A percentile compares a stretch with the other conserved stretches of the same genome.
These are phyloP conservation scores for Silene noctiflora DNA, from an alignment of 179 eudicot species.

Conservation along the genomic window DNA sequence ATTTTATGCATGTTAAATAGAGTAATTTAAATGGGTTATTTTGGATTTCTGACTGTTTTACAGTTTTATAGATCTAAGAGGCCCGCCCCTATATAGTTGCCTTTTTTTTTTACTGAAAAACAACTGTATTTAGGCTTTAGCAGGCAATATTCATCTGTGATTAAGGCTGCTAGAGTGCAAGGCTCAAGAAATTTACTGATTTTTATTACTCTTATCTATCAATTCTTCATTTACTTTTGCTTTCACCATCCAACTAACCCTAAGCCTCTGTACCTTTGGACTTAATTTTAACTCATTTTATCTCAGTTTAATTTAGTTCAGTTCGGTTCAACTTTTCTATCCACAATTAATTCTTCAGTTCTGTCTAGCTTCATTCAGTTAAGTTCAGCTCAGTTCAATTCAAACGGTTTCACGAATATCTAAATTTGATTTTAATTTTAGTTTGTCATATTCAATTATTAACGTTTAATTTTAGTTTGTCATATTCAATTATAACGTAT, in stretches of 20 bases:
- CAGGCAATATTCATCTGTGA: constrained; percentile 22
- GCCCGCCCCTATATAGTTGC: not conserved
- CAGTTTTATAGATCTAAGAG: not conserved
- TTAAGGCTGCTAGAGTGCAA: constrained; percentile 31
- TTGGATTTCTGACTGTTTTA: not conserved
- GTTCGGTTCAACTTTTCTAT: too few relatives aligned
- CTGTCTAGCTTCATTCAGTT: too few relatives aligned
- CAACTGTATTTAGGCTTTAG: constrained; percentile 8
- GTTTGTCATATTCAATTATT: too few relatives aligned
- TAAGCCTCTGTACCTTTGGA: too few relatives aligned
- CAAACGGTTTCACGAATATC: too few relatives aligned
- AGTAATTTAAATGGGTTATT: not conserved
- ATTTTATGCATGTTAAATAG: not conserved
- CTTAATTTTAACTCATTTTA: too few relatives aligned
- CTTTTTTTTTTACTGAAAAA: not conserved
- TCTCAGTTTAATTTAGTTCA: too few relatives aligned
- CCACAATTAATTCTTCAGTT: too few relatives aligned
- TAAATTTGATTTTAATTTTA: too few relatives aligned
- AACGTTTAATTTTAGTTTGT: too few relatives aligned
- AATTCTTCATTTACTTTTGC: not conserved
- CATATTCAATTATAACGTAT: too few relatives aligned
- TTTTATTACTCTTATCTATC: not conserved
- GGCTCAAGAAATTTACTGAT: constrained; percentile 14
- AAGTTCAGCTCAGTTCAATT: too few relatives aligned
- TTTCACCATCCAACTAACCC: constrained; percentile 20